These are phyloP conservation scores for Lanmaoa pseudosensibilis DNA, from an alignment of 768 basidiomycete species.

Conservation along the genomic window DNA sequence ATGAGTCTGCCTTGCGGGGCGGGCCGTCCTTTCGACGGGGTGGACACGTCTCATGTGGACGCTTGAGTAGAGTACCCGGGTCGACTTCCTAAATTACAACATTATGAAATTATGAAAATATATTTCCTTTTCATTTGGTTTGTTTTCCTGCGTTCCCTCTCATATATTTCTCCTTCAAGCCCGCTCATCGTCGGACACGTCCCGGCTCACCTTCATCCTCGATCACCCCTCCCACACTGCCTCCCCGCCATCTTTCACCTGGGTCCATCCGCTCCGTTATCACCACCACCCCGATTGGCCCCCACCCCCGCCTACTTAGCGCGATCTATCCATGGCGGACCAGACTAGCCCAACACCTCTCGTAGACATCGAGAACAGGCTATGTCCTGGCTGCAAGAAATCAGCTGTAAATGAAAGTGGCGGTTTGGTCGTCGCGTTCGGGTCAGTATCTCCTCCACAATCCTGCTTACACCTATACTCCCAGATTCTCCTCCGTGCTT, in stretches of 20 bases:
- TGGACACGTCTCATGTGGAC: too few relatives aligned
- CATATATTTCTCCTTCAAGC: background rate
- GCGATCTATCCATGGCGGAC: slow-evolving; percentile 16
- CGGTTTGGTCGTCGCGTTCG: slow-evolving; percentile 92
- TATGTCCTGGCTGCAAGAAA: slow-evolving; percentile 80
- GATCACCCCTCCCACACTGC: background rate
- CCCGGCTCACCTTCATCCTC: too few relatives aligned
- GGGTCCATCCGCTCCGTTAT: background rate
- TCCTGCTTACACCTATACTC: background rate
- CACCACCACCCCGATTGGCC: too few relatives aligned
- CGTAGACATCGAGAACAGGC: slow-evolving; percentile 48
- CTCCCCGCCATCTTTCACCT: background rate
- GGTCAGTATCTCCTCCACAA: slow-evolving; percentile 56
- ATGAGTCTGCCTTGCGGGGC: too few relatives aligned
- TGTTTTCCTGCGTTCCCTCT: background rate
- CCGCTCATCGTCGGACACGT: too few relatives aligned
- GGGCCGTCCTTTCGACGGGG: too few relatives aligned
- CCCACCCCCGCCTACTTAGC: background rate
- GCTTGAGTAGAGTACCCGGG: too few relatives aligned
- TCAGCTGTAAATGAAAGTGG: slow-evolving; percentile 80
- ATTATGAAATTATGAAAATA: background rate
- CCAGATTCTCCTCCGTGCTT: background rate
- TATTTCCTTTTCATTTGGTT: background rate
- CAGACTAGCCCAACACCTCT: slow-evolving; percentile 7
- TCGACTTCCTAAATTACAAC: background rate